phyloP scores from a whole-genome alignment of 1,284 basidiomycete genomes.

The Tilletia indica region DNA sequence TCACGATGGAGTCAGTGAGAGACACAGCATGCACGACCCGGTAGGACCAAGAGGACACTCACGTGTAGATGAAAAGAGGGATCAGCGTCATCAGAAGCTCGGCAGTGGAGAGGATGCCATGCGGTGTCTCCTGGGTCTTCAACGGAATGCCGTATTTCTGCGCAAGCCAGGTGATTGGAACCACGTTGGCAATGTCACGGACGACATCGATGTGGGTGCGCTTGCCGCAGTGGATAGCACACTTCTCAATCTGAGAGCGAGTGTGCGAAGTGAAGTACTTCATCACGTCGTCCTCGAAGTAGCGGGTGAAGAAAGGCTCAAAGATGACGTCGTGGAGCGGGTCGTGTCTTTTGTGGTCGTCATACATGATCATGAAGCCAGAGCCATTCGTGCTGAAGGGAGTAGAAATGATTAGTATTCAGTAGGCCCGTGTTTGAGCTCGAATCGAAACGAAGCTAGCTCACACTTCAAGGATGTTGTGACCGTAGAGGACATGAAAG shows the following conservation, averaged over 20 bases:
- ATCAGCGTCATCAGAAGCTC: constrained; percentile 21
- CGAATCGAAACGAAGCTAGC: constrained; percentile 58
- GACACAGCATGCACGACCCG: no score
- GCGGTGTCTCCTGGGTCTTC: constrained; percentile 63
- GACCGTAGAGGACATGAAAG: constrained; percentile 24
- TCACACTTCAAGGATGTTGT: constrained; percentile 21
- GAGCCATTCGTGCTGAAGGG: background rate
- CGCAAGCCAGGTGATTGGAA: constrained; percentile 65
- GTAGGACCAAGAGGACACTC: no score
- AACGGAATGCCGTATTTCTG: constrained; percentile 61
- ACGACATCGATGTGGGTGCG: constrained; percentile 68
- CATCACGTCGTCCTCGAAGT: constrained; percentile 24
- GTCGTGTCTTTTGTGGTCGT: constrained; percentile 22
- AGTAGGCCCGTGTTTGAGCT: no score
- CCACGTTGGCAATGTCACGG: constrained; percentile 67
- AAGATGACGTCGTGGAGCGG: constrained; percentile 6
- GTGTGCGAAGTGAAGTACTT: constrained; percentile 59
- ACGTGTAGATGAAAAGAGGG: constrained; percentile 28
- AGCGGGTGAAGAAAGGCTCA: constrained; percentile 22
- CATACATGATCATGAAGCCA: constrained; percentile 26
- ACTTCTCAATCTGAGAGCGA: constrained; percentile 61
- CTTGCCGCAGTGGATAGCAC: constrained; percentile 64
- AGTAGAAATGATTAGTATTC: no score
- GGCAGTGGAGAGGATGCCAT: constrained; percentile 63
- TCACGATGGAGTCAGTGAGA: no score